A percentile compares a stretch with the other conserved stretches of the same genome.
Evolutionary conservation across 1,139 yeast species (phyloP).

Genomic region (Geotrichum aggregatum): DNA sequence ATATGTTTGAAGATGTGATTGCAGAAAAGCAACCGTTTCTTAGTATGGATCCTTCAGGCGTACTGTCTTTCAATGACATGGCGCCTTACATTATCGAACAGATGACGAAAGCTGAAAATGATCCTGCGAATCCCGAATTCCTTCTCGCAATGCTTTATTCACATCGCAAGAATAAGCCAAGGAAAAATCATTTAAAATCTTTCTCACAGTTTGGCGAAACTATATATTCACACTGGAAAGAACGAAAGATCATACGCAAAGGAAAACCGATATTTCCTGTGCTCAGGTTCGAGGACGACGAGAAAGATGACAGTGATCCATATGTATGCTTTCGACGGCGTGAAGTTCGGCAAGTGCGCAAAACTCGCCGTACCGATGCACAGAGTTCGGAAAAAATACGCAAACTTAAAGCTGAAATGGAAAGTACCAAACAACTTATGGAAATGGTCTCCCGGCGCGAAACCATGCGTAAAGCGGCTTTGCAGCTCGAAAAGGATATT

Average conservation of each 20-base stretch:
- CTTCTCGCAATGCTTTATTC: constrained; percentile 28
- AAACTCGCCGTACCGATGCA: constrained; percentile 91
- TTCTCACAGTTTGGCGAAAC: constrained; percentile 61
- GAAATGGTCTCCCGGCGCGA: constrained; percentile 74
- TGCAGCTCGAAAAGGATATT: constrained; percentile 57
- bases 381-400: constrained; percentile 84
- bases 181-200: constrained; percentile 44
- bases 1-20: constrained; percentile 68
- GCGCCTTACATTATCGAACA: constrained; percentile 33
- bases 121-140: constrained; percentile 38
- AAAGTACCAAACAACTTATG: constrained; percentile 67
- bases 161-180: constrained; percentile 15
- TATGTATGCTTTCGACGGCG: constrained; percentile 94
- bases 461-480: constrained; percentile 52
- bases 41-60: constrained; percentile 75
- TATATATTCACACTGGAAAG: constrained; percentile 79
- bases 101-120: constrained; percentile 34
- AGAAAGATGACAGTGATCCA: constrained; percentile 91
- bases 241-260: constrained; percentile 61
- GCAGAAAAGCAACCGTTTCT: constrained; percentile 84
- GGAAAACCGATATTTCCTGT: constrained; percentile 73
- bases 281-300: constrained; percentile 80
- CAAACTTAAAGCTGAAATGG: constrained; percentile 68
- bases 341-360: constrained; percentile 91
- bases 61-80: constrained; percentile 67